Base-by-base conservation (phyloP, 208 protist genomes). In the Herpetomonas tarakana region DNA sequence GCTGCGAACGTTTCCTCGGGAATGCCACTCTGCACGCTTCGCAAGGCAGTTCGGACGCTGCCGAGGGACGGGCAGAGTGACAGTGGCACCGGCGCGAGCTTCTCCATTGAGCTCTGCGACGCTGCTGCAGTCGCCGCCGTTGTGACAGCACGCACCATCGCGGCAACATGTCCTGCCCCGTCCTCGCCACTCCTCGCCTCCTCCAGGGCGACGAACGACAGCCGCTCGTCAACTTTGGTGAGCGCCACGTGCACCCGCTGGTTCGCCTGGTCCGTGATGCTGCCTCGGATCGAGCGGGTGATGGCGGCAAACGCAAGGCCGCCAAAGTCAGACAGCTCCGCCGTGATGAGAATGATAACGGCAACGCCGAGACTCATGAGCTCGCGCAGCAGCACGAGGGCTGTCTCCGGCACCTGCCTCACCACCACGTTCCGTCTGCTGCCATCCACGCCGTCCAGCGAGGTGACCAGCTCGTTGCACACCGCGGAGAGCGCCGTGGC, bases 161-260 rank as follows among this genome's bases (percentile, higher is more conserved):
- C 28, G 21, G 18, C n/a, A 11, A 51, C 45, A 7, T 11, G 39
- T 6, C 26, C 35, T 18, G 44, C 41, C n/a, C 31, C 2, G 4
- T 31, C 16, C 28, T 19, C n/a, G n/a, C n/a, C n/a, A n/a, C n/a
- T n/a, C 4, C 44, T 28, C 18, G 22, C 56, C 24, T n/a, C n/a
- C 29, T 25, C 31, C 35, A 44, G 27, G 47, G 19, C 2, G 19
- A 26, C 26, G 2, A 18, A 26, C 3, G 35, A 50, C n/a, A 84
- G 27, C 6, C 72, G 62, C 52, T 88, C 81, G 51, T 88, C 81
- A 0, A 61, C 62, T 52, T 88, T 88, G 3, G 81, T 80, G 35
- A 82, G 44, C n/a, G 84, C 63, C 2, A 59, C 60, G 45, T 76
- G 56, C 44, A 80, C 31, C 22, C 69, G 62, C 49, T 88, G 76